Evolutionary conservation across 2,329 filamentous ascomycete genomes (phyloP).

Genomic region (Gremmenia infestans): DNA sequence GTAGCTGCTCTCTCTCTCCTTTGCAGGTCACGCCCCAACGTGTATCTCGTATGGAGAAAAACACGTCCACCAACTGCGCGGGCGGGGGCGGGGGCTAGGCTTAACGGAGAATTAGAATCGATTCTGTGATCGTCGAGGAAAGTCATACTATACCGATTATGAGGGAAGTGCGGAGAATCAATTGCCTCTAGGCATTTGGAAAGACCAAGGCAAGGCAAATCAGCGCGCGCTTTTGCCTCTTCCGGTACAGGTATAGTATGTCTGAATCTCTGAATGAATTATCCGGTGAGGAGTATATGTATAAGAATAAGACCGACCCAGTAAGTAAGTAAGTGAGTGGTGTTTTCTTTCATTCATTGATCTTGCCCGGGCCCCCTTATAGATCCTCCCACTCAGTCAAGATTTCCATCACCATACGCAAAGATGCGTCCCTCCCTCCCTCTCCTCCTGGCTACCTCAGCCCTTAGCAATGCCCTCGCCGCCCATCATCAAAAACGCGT

Average conservation of each 20-base stretch:
- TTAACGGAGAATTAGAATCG: neutral
- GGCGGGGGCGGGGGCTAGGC: too few relatives aligned
- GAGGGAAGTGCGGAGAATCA: neutral
- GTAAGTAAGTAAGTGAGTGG: neutral
- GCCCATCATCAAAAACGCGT: conserved; percentile 1
- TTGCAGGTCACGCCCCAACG: too few relatives aligned
- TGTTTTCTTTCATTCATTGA: neutral
- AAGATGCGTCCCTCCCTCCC: conserved; percentile 6
- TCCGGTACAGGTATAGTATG: neutral
- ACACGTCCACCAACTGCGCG: too few relatives aligned
- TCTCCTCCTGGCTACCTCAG: conserved; percentile 7
- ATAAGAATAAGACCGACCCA: neutral
- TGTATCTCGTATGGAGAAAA: too few relatives aligned
- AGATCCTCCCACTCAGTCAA: too few relatives aligned
- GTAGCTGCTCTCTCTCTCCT: neutral
- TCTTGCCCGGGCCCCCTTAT: too few relatives aligned
- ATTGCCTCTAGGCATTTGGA: neutral
- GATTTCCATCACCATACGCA: neutral
- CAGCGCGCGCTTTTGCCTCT: neutral
- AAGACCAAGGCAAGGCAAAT: neutral
- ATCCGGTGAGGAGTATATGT: neutral
- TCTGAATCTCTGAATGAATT: neutral
- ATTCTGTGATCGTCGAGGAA: conserved; percentile 1
- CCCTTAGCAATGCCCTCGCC: conserved; percentile 9
- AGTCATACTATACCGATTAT: too few relatives aligned